These are phyloP conservation scores for Neospora caninum DNA, from an alignment of 169 alveolate species.

Conservation along the genomic window DNA sequence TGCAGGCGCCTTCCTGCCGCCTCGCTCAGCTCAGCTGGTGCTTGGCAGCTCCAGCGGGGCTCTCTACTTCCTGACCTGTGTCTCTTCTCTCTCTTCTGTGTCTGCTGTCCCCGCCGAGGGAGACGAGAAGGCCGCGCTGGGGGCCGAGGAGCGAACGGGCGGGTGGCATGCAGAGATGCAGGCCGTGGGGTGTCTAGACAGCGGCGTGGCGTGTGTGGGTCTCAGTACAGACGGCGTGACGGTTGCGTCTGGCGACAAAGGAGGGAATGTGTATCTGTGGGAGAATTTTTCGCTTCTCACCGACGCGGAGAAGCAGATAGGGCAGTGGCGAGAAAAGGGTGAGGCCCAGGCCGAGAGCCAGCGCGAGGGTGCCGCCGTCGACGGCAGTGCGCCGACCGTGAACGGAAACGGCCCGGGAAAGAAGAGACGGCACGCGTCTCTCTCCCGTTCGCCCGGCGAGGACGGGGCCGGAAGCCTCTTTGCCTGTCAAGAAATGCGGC, in stretches of 20 bases:
- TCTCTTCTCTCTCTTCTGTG: neutral
- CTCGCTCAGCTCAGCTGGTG: neutral
- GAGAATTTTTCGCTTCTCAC: neutral
- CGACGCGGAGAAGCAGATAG: neutral
- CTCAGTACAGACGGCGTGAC: constrained; percentile 29
- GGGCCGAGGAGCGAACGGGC: neutral
- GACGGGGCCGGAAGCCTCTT: neutral
- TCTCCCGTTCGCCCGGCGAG: neutral
- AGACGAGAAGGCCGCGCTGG: too few relatives aligned
- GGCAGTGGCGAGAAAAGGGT: neutral
- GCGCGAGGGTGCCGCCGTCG: neutral
- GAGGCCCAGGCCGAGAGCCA: neutral
- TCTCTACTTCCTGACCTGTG: neutral
- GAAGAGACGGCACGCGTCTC: neutral
- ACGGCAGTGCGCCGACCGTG: neutral
- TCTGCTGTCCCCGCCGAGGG: neutral
- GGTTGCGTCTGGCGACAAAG: constrained; percentile 4
- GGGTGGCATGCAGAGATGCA: constrained; percentile 10
- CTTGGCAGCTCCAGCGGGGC: constrained; percentile 31
- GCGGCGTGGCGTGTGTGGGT: neutral
- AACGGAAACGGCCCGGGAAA: neutral
- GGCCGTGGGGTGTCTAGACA: constrained; percentile 16
- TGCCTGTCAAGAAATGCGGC: neutral
- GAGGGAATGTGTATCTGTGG: neutral
- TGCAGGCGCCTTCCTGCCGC: constrained; percentile 27